phyloP scores from a whole-genome alignment of 2,329 filamentous ascomycete genomes.

The Penicillium palitans region DNA sequence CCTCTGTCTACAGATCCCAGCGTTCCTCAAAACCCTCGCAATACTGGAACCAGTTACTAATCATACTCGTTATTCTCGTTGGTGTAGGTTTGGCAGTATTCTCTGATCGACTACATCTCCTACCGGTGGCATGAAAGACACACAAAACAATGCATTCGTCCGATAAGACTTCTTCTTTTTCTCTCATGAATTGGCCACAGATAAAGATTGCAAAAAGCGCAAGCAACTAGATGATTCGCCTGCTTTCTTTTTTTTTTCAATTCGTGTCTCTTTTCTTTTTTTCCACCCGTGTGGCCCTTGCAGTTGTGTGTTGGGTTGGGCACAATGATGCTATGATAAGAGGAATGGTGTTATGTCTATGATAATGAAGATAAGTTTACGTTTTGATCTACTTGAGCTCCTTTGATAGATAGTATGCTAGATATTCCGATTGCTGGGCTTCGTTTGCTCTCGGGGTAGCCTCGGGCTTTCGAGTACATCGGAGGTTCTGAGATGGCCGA shows the following conservation, averaged over 20 bases:
- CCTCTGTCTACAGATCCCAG: slow-evolving; percentile 28
- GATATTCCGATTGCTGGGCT: not conserved
- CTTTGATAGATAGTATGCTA: not conserved
- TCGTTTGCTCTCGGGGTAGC: not conserved
- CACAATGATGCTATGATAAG: slow-evolving; percentile 29
- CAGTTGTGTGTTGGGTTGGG: slow-evolving; percentile 7
- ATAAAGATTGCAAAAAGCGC: slow-evolving; percentile 15
- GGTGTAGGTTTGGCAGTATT: slow-evolving; percentile 49
- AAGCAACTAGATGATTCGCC: slow-evolving; percentile 9
- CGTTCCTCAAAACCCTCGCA: slow-evolving; percentile 11
- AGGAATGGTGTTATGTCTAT: slow-evolving; percentile 26
- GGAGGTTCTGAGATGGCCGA: not conserved
- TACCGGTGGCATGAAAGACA: slow-evolving; percentile 20
- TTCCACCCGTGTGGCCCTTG: slow-evolving; percentile 11
- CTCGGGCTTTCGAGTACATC: not conserved
- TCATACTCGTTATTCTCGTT: slow-evolving; percentile 35
- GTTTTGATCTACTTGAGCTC: slow-evolving; percentile 1
- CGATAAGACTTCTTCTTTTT: slow-evolving; percentile 5
- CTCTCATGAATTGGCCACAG: slow-evolving; percentile 7
- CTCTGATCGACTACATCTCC: slow-evolving; percentile 35
- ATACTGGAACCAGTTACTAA: slow-evolving; percentile 35
- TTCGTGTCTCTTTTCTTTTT: slow-evolving; percentile 14
- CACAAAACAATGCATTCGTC: slow-evolving; percentile 12
- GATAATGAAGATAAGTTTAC: slow-evolving; percentile 28
- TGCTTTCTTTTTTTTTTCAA: slow-evolving; percentile 6